Evolutionary conservation across 768 basidiomycete genomes (phyloP), one percentile per base, ranked within the genome.

Genomic region (Lactarius evosmus): DNA sequence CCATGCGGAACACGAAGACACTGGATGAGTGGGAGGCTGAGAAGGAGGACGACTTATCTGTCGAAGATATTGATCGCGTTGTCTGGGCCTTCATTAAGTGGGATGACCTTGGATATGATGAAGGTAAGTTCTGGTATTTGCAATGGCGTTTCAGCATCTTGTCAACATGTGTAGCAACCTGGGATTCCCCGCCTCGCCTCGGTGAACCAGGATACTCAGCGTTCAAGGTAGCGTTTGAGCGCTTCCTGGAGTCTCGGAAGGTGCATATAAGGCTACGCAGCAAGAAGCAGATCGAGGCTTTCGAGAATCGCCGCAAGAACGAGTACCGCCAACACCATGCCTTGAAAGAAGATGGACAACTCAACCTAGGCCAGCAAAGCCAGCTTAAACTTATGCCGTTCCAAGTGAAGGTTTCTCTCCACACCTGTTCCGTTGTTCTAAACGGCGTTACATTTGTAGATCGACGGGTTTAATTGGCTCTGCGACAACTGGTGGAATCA

Each of bases 81-180:
- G 79, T 85, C 22, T 94, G 91, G 88, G 85, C 83, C 14, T 95
- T 95, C 72, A 79, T 93, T 68, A 99, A 98, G 74, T 98, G 96
- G 96, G 80, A 85, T 50, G 94, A 94, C 66, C 79, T 98, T 30
- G 86, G 89, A n/a, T 97, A 98, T 66, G 90, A 96, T 25, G 89
- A 94, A 79, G 87, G 95, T 92, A 62, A 58, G 83, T 12, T 72
- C n/a, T 4, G 9, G 40, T 14, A 27, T n/a, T 49, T 34, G 56
- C 33, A 58, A 58, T 32, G 36, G 49, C 60, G n/a, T 62, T 54
- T 46, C 50, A 29, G 40, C 19, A n/a, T 60, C 11, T 60, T 38
- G 22, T 53, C 44, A 16, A 32, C 40, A 16, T 52, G 34, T 38
- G 19, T 69, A 96, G 94, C 91, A n/a, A 87, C 90, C 12, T 96